phyloP scores from a whole-genome alignment of 352 stramenopile genomes.

The Phytopythium sindhum region DNA sequence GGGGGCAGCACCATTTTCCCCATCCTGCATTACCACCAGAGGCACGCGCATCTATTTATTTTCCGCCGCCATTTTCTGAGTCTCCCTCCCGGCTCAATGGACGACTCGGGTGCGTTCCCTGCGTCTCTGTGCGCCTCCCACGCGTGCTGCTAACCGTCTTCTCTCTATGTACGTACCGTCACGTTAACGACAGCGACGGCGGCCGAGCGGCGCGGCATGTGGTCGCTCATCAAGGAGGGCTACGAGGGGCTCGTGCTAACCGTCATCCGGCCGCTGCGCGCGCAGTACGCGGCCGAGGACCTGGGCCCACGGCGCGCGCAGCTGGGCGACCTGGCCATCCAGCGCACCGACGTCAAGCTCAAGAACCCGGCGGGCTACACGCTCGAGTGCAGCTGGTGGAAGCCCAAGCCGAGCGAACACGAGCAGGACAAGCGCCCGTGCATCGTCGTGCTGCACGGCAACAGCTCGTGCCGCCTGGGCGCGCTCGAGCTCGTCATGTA shows the following conservation, averaged over 20 bases:
- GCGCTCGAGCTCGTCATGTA: constrained; percentile 77
- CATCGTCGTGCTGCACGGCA: constrained; percentile 81
- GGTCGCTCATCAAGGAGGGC: constrained; percentile 77
- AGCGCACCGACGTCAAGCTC: constrained; percentile 68
- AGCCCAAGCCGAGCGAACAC: constrained; percentile 26
- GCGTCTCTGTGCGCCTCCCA: background rate
- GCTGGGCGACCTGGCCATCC: constrained; percentile 53
- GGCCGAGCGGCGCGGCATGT: constrained; percentile 65
- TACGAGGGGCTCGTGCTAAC: constrained; percentile 82
- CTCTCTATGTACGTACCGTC: constrained; percentile 3
- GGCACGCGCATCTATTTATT: background rate
- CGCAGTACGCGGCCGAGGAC: constrained; percentile 58
- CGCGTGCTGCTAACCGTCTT: constrained; percentile 1
- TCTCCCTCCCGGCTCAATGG: constrained; percentile 15
- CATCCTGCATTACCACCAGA: background rate
- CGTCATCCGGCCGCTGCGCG: constrained; percentile 70
- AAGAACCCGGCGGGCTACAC: constrained; percentile 71
- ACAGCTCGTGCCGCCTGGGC: constrained; percentile 75
- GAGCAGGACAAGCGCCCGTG: constrained; percentile 46
- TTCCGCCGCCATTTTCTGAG: background rate
- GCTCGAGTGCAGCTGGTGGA: constrained; percentile 88
- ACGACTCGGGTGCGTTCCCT: constrained; percentile 31
- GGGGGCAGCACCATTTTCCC: background rate
- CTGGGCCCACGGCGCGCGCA: constrained; percentile 57
- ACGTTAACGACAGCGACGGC: constrained; percentile 23